Evolutionary conservation across 2,329 filamentous ascomycete genomes (phyloP), one percentile per base, ranked within the genome.

Genomic region (Epichloe typhina): DNA sequence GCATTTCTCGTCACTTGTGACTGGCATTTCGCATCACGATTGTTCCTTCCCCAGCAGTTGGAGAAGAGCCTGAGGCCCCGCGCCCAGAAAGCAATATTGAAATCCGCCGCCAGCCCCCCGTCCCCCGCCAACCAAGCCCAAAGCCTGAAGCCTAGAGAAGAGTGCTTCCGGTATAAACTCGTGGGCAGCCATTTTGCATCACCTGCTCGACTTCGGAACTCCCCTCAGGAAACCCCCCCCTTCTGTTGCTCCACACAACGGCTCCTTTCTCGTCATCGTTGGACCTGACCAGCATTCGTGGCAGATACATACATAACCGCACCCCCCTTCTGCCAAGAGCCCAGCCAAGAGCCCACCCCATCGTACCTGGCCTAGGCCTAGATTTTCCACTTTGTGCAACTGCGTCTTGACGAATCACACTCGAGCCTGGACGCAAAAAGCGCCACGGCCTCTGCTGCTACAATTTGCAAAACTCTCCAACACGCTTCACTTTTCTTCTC

Each of bases 91-190:
- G 35, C 26, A 31, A 9, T 3, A 31, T 31, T 1, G 1, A 26
- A 26, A 26, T 2, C 23, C 23, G 23, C 23, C 23, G 6, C 23
- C 23, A 7, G 1, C 1, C 37, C 38, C 44, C 46, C 47, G 21
- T 46, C 39, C 17, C 40, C 50, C 52, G 38, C 55, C 55, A 58
- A 57, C 56, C 52, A 49, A 49, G 35, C 19, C 54, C 53, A 55
- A 51, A 53, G 57, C 58, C 23, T 1, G 2, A 8, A 26, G 23
- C 6, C 6, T 60, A 61, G 58, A 55, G 53, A 52, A 19, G 56
- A 50, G 21, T 54, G 55, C 55, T 65, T 66, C 64, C 64, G 64
- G 57, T 59, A 64, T 64, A 63, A 64, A 59, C 59, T 66, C 64
- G 64, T 66, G 64, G 40, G 41, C 40, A 49, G 42, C 50, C 47